Evolutionary conservation across 2,329 filamentous ascomycete species (phyloP).

Genomic region (Alternaria arborescens): DNA sequence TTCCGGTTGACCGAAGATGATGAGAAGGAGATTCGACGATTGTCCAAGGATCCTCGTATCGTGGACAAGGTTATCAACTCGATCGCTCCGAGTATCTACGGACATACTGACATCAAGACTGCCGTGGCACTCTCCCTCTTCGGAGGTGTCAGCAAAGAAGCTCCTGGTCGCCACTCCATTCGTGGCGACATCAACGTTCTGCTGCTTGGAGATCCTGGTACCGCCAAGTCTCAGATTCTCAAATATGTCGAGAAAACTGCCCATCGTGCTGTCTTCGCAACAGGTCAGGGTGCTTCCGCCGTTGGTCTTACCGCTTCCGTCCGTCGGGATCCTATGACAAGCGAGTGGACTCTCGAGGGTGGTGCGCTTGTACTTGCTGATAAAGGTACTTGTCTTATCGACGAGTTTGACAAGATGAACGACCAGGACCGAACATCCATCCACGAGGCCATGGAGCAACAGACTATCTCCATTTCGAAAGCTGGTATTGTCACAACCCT

Average conservation of each 20-base stretch:
- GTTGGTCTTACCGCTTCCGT: slow-evolving; percentile 98
- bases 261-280: slow-evolving; percentile 95
- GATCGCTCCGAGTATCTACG: slow-evolving; percentile 97
- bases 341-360: slow-evolving; percentile 97
- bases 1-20: slow-evolving; percentile 96
- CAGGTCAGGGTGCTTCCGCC: slow-evolving; percentile 94
- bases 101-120: slow-evolving; percentile 96
- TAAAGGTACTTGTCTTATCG: slow-evolving; percentile 92
- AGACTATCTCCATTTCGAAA: slow-evolving; percentile 99
- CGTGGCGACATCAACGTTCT: slow-evolving; percentile 98
- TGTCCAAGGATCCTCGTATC: slow-evolving; percentile 90
- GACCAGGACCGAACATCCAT: slow-evolving; percentile 98
- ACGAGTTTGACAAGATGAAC: slow-evolving; percentile 99
- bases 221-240: slow-evolving; percentile 95
- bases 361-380: slow-evolving; percentile 95
- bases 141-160: slow-evolving; percentile 89
- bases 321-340: slow-evolving; percentile 90
- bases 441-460: slow-evolving; percentile 99
- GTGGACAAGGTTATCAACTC: slow-evolving; percentile 92
- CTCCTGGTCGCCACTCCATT: slow-evolving; percentile 87
- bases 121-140: slow-evolving; percentile 94
- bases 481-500: slow-evolving; percentile 97
- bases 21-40: slow-evolving; percentile 84
- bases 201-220: slow-evolving; percentile 94
- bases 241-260: slow-evolving; percentile 99